A percentile compares a stretch with the other conserved stretches of the same genome.
Evolutionary conservation across 495 filamentous ascomycete species (phyloP).

Genomic region (Lasiosphaeria ovina): DNA sequence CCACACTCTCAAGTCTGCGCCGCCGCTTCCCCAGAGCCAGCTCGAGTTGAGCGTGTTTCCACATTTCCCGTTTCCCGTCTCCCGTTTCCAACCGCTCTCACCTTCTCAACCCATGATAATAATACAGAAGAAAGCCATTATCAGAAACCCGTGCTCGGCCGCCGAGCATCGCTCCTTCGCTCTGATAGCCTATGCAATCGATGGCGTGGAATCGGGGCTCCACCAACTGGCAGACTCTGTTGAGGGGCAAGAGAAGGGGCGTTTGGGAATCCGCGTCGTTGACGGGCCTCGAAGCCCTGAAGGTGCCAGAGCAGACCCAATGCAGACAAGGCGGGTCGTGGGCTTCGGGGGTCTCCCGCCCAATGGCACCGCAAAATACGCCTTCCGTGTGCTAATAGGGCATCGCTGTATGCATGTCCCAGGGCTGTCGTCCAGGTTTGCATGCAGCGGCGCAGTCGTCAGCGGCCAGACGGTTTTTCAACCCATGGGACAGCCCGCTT

Average conservation of each 20-base stretch:
- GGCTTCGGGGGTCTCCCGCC: conserved; percentile 26
- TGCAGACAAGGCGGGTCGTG: conserved; percentile 11
- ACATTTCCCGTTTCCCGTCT: conserved; percentile 13
- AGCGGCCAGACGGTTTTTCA: conserved; percentile 3
- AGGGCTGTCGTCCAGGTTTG: conserved; percentile 25
- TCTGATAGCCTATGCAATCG: neutral
- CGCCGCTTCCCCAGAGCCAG: no score
- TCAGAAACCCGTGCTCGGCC: neutral
- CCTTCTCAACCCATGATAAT: conserved; percentile 6
- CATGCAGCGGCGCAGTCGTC: conserved; percentile 33
- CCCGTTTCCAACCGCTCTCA: conserved; percentile 12
- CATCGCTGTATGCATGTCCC: conserved; percentile 31
- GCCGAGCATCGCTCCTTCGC: neutral
- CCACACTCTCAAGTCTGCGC: neutral
- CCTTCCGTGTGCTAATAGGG: conserved; percentile 37
- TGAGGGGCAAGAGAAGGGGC: neutral
- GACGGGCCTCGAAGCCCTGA: neutral
- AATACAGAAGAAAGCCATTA: neutral
- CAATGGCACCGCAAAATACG: conserved; percentile 29
- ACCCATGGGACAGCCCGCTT: no score
- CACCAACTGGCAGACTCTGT: neutral
- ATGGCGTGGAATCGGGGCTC: neutral
- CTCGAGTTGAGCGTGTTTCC: neutral
- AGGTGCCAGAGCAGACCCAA: neutral
- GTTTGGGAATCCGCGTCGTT: neutral